Evolutionary conservation across 495 filamentous ascomycete species (phyloP), one percentile per base, ranked within the genome.

Genomic region (Daldinia bambusicola): DNA sequence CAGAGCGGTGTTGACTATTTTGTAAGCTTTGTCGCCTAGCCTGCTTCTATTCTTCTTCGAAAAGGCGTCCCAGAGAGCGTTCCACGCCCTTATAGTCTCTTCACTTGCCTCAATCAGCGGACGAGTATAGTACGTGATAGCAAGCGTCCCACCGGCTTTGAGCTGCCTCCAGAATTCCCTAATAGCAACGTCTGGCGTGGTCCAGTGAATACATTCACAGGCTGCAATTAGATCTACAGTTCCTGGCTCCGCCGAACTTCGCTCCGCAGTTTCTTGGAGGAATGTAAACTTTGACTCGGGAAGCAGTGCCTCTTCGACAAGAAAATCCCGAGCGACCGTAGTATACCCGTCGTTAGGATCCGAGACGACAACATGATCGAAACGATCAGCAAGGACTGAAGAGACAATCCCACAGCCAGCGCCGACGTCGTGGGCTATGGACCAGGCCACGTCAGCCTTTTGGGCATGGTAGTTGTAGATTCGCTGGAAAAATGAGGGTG

Each of bases 291-390:
- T 69, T 1, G 59, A 66, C 51, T 76, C 75, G 6, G 67, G 63
- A 4, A 69, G 32, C 30, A 38, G 59, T 38, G 38, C 12, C 34
- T 71, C 32, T 38, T 61, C 40, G 8, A 71, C 32, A 9, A 77
- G 67, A 5, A 72, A 32, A 34, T 72, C 58, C 16, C 61, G 71
- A 0, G 74, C 74, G 30, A 75, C 34, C 1, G 57, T 55, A 14
- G 37, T 55, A 26, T 77, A 76, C 16, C 71, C 75, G 16, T 75
- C 74, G 48, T 76, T 77, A 16, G 74, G 74, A 37, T 77, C 75
- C 13, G 74, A 76, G 4, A 77, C 68, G 6, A 76, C 61, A 2
- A 76, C 70, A 0, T 9, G 57, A 12, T 69, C 43, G 57, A 77
- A 77, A 13, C 18, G 65, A 50, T 37, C 40, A 8, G 74, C 74